phyloP scores from a whole-genome alignment of 495 filamentous ascomycete species.

The Aspergillus haitiensis region DNA sequence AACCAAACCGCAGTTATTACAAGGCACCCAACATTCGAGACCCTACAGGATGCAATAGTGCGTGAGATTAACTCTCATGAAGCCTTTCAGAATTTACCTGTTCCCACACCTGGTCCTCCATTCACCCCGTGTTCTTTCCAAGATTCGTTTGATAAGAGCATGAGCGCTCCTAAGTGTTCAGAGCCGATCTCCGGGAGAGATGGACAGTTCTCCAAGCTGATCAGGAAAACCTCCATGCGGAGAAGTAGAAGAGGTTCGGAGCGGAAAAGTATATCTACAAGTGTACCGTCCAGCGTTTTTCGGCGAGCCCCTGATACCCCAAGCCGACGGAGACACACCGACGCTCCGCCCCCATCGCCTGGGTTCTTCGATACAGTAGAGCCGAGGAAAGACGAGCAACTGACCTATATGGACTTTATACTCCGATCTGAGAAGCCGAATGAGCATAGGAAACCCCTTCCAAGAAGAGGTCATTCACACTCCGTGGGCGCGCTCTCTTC shows the following conservation, averaged over 20 bases:
- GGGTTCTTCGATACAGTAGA: conserved; percentile 32
- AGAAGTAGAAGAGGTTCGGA: conserved; percentile 37
- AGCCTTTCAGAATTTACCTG: conserved; percentile 42
- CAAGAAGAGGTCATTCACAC: neutral
- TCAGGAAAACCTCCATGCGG: conserved; percentile 36
- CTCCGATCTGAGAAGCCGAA: conserved; percentile 25
- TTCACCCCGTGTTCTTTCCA: conserved; percentile 39
- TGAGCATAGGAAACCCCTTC: conserved; percentile 2
- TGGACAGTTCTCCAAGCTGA: conserved; percentile 33
- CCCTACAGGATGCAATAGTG: conserved; percentile 48
- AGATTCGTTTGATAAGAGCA: conserved; percentile 25
- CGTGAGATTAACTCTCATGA: conserved; percentile 53
- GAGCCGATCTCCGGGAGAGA: conserved; percentile 28
- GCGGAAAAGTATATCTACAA: conserved; percentile 40
- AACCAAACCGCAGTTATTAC: conserved; percentile 33
- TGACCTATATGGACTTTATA: conserved; percentile 41
- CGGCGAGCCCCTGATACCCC: conserved; percentile 24
- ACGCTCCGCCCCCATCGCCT: conserved; percentile 40
- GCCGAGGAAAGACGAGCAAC: conserved; percentile 21
- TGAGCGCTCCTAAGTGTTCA: conserved; percentile 10
- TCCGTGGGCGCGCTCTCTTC: conserved; percentile 22
- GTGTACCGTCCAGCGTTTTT: conserved; percentile 29
- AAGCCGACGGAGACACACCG: conserved; percentile 42
- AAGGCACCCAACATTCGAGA: conserved; percentile 44
- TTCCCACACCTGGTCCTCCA: conserved; percentile 36